phyloP scores from a whole-genome alignment of 345 rosid genomes.

The Brassica rapa region DNA sequence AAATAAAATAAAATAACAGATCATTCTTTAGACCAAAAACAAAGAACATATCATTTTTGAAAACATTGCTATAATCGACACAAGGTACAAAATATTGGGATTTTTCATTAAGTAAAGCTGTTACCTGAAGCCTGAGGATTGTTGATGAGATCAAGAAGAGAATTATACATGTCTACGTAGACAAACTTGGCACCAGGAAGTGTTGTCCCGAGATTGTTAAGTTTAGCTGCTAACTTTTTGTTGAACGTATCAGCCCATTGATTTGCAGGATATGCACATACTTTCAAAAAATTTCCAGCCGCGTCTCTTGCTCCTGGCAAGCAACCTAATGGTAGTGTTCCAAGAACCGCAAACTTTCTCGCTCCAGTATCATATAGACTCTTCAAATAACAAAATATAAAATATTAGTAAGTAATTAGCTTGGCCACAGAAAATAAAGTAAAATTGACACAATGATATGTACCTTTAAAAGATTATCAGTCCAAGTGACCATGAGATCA shows the following conservation, averaged over 20 bases:
- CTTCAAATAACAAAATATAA: slow-evolving; percentile 3
- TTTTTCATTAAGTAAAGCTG: not conserved
- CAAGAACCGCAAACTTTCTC: slow-evolving; percentile 54
- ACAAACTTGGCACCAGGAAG: slow-evolving; percentile 45
- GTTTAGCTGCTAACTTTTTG: slow-evolving; percentile 42
- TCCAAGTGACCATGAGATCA: slow-evolving; percentile 35
- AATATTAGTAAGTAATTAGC: not conserved
- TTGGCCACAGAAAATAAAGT: not conserved
- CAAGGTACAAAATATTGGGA: not conserved
- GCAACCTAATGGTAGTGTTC: slow-evolving; percentile 53
- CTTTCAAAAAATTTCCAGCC: slow-evolving; percentile 2
- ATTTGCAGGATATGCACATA: slow-evolving; percentile 43
- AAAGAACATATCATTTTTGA: not conserved
- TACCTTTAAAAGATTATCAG: slow-evolving; percentile 29
- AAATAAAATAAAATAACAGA: not conserved
- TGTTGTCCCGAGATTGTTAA: slow-evolving; percentile 38
- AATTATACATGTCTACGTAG: slow-evolving; percentile 49
- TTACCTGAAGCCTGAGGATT: slow-evolving; percentile 45
- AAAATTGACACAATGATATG: not conserved
- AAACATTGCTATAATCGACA: not conserved
- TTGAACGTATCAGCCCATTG: slow-evolving; percentile 56
- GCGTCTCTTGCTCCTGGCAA: slow-evolving; percentile 58
- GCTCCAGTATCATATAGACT: slow-evolving; percentile 60
- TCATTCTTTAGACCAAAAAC: not conserved
- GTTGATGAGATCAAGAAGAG: slow-evolving; percentile 49